Evolutionary conservation across 2,329 filamentous ascomycete species (phyloP).

Genomic region (Metarhizium sp.): DNA sequence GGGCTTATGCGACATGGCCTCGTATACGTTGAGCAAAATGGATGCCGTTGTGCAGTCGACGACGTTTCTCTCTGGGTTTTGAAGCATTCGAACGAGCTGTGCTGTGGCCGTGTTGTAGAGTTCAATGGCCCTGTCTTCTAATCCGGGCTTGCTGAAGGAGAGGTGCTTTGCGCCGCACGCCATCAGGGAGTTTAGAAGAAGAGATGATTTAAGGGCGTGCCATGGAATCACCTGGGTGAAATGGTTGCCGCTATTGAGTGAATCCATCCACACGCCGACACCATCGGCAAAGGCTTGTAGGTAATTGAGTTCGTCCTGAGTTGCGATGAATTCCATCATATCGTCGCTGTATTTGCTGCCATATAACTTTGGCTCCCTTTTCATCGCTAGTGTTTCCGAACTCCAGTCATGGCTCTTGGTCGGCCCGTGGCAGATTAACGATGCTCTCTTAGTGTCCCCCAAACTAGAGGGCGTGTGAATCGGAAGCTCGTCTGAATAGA

Average conservation of each 20-base stretch:
- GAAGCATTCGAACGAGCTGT: conserved; percentile 64
- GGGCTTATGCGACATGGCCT: conserved; percentile 79
- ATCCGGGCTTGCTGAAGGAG: conserved; percentile 60
- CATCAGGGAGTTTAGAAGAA: conserved; percentile 81
- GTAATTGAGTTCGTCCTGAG: conserved; percentile 71
- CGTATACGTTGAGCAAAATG: conserved; percentile 83
- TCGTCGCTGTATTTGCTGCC: conserved; percentile 12
- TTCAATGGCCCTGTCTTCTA: conserved; percentile 66
- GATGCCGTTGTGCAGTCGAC: conserved; percentile 80
- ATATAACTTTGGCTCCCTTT: neutral
- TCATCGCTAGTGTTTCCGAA: neutral
- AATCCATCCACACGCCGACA: conserved; percentile 91
- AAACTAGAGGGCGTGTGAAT: neutral
- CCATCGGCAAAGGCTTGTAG: conserved; percentile 91
- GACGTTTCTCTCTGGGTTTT: conserved; percentile 77
- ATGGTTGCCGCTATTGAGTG: conserved; percentile 75
- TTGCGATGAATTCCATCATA: conserved; percentile 54
- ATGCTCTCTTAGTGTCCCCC: neutral
- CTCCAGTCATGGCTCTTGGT: neutral
- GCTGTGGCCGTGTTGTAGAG: conserved; percentile 84
- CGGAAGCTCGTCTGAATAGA: neutral
- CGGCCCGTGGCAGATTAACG: neutral
- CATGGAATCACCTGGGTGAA: conserved; percentile 81
- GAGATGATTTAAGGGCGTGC: conserved; percentile 69
- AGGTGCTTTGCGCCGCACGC: conserved; percentile 83